Conservation (phyloP, 352 stramenopile genomes). For the Phytopythium ostracodes region DNA sequence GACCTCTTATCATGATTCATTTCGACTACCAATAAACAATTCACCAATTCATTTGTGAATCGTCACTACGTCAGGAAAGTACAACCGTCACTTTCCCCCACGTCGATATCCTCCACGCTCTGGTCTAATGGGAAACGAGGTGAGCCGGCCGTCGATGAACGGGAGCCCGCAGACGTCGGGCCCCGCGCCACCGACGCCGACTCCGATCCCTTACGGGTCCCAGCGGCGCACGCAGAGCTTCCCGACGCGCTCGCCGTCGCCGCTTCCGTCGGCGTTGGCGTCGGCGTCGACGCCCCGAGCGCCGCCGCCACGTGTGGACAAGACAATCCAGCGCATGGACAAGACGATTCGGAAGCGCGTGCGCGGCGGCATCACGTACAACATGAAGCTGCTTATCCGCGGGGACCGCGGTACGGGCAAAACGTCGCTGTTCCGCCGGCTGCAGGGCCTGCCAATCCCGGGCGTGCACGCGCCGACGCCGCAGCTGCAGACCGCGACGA, state of each 20-base stretch:
- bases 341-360: slow-evolving; percentile 75
- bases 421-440: slow-evolving; percentile 80
- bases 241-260: slow-evolving; percentile 18
- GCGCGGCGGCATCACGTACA: slow-evolving; percentile 84
- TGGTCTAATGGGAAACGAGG: slow-evolving; percentile 49
- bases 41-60: too few species aligned
- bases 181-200: slow-evolving; percentile 24
- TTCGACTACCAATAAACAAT: too few species aligned
- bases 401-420: slow-evolving; percentile 85
- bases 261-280: slow-evolving; percentile 10
- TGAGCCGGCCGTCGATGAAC: slow-evolving; percentile 24
- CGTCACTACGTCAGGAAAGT: too few species aligned
- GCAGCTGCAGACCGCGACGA: slow-evolving; percentile 85
- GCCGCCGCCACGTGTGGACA: slow-evolving; percentile 29
- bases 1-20: too few species aligned
- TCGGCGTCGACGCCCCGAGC: not conserved
- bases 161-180: slow-evolving; percentile 17
- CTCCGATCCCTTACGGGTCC: slow-evolving; percentile 2
- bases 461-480: slow-evolving; percentile 65
- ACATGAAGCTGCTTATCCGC: slow-evolving; percentile 90
- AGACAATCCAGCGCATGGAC: slow-evolving; percentile 80
- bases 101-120: too few species aligned
- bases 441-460: slow-evolving; percentile 78
- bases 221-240: slow-evolving; percentile 46
- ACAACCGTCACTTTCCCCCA: too few species aligned